Percentiles rank a stretch among this genome's conserved stretches.
phyloP scores from a whole-genome alignment of 164 flowering plant species.

The Chimonanthus salicifolius region DNA sequence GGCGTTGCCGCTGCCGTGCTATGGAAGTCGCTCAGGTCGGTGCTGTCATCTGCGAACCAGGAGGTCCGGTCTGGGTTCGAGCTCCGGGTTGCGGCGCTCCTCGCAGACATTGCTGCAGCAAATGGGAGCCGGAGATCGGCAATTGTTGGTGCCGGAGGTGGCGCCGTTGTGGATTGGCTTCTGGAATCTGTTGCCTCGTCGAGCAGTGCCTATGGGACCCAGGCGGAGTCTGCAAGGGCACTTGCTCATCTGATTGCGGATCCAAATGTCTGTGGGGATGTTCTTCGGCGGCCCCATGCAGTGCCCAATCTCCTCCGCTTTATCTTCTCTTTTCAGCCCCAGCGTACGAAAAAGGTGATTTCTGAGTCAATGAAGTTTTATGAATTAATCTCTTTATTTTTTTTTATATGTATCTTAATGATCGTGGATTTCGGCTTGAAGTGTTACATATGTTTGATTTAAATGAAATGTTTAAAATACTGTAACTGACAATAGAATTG shows the following conservation, averaged over 20 bases:
- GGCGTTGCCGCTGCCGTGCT: slow-evolving; percentile 79
- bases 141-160: slow-evolving; percentile 88
- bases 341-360: slow-evolving; percentile 49
- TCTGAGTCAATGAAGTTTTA: not conserved
- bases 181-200: slow-evolving; percentile 63
- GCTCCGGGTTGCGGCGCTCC: slow-evolving; percentile 75
- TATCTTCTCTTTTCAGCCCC: slow-evolving; percentile 80
- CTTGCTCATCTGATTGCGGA: slow-evolving; percentile 84
- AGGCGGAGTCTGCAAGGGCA: slow-evolving; percentile 92
- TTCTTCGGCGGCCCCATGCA: slow-evolving; percentile 76
- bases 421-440: not conserved
- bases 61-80: slow-evolving; percentile 86
- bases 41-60: slow-evolving; percentile 75
- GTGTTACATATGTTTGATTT: not conserved
- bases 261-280: slow-evolving; percentile 53
- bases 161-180: slow-evolving; percentile 90
- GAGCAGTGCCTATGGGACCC: slow-evolving; percentile 45
- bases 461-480: not conserved
- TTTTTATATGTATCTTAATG: too few species aligned
- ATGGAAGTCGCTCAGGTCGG: slow-evolving; percentile 79
- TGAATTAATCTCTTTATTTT: too few species aligned
- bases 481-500: not conserved
- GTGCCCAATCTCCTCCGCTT: slow-evolving; percentile 75
- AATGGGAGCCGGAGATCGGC: slow-evolving; percentile 66
- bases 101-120: slow-evolving; percentile 89